Percentiles rank a stretch among this genome's conserved stretches.
These are phyloP conservation scores for Kingdonia uniflora DNA, from an alignment of 164 flowering plant species.

Conservation along the genomic window DNA sequence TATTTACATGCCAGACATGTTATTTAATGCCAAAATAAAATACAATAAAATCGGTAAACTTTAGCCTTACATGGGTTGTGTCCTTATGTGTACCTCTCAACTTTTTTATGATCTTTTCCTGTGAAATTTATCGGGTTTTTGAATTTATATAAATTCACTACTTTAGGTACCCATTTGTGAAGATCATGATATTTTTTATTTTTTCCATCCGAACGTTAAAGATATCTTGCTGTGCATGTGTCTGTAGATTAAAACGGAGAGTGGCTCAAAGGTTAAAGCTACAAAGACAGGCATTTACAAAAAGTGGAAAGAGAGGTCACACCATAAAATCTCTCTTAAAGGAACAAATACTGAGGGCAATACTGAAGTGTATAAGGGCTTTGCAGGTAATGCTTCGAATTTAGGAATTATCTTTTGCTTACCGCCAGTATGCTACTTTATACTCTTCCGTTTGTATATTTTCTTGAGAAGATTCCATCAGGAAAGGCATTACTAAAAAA, in stretches of 20 bases:
- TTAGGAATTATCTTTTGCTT: background rate
- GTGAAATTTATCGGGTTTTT: too few relatives aligned
- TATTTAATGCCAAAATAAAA: too few relatives aligned
- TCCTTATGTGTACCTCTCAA: too few relatives aligned
- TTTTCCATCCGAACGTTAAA: background rate
- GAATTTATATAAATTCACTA: too few relatives aligned
- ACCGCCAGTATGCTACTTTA: background rate
- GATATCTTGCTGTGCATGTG: background rate
- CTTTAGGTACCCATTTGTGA: too few relatives aligned
- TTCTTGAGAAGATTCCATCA: too few relatives aligned
- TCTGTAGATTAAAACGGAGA: slow-evolving; percentile 66
- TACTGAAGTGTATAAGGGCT: slow-evolving; percentile 24
- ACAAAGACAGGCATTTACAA: slow-evolving; percentile 81
- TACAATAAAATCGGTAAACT: too few relatives aligned
- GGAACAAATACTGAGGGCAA: slow-evolving; percentile 33
- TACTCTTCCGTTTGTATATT: background rate
- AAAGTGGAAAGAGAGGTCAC: slow-evolving; percentile 77
- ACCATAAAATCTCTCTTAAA: slow-evolving; percentile 46
- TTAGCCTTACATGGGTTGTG: too few relatives aligned
- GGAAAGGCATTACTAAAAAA: too few relatives aligned
- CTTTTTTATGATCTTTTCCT: too few relatives aligned
- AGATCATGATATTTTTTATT: background rate
- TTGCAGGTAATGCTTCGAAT: slow-evolving; percentile 26
- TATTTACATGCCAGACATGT: too few relatives aligned
- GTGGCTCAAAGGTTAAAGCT: slow-evolving; percentile 72